These are phyloP conservation scores for Diplodia scrobiculata DNA, from an alignment of 2,329 filamentous ascomycete genomes.

Conservation along the genomic window DNA sequence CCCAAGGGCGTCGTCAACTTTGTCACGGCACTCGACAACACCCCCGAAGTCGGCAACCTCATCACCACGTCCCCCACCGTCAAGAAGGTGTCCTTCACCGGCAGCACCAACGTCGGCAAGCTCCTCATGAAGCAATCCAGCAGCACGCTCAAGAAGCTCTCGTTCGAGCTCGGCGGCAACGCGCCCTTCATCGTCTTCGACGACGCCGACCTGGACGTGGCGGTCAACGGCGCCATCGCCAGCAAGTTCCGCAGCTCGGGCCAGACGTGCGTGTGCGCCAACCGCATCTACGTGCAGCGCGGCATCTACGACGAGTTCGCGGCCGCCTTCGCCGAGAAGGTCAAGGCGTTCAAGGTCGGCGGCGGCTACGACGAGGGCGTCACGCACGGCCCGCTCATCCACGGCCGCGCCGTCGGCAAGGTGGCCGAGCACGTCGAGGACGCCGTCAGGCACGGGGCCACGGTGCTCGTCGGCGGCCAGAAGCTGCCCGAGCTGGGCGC, in stretches of 20 bases:
- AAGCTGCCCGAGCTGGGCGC: constrained; percentile 67
- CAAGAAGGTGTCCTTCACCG: constrained; percentile 93
- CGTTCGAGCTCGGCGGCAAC: constrained; percentile 91
- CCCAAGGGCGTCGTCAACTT: constrained; percentile 90
- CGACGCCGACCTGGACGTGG: constrained; percentile 83
- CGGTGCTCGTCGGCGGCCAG: constrained; percentile 73
- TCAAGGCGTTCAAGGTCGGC: constrained; percentile 73
- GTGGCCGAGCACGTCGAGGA: constrained; percentile 79
- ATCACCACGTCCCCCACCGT: constrained; percentile 76
- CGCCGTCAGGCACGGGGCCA: constrained; percentile 74
- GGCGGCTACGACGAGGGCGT: constrained; percentile 69
- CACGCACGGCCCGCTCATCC: constrained; percentile 83
- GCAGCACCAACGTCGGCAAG: constrained; percentile 65
- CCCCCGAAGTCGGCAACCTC: constrained; percentile 72
- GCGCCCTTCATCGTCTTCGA: constrained; percentile 97
- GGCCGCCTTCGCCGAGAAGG: constrained; percentile 68
- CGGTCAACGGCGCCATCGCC: constrained; percentile 77
- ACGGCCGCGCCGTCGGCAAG: constrained; percentile 77
- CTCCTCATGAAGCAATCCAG: constrained; percentile 90
- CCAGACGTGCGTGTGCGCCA: constrained; percentile 84
- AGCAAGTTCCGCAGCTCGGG: constrained; percentile 94
- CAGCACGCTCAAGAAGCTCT: constrained; percentile 79
- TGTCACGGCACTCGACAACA: constrained; percentile 78
- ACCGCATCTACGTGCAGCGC: constrained; percentile 77
- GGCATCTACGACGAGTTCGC: constrained; percentile 78